phyloP scores from a whole-genome alignment of 2,329 filamentous ascomycete genomes.

The Aspergillus piperis region DNA sequence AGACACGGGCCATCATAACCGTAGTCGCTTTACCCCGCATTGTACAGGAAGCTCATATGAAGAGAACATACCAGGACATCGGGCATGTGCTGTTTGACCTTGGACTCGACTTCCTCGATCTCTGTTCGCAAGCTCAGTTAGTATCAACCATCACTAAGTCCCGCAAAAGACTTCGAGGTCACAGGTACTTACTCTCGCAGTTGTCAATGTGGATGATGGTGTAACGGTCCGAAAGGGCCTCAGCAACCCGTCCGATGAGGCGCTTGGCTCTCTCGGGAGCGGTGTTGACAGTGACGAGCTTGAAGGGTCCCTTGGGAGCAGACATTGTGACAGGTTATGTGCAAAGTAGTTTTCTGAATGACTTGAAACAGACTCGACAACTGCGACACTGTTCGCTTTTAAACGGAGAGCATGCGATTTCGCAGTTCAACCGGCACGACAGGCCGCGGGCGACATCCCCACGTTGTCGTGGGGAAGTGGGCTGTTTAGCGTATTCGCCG shows the following conservation, averaged over 20 bases:
- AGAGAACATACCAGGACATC: constrained; percentile 54
- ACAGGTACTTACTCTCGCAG: constrained; percentile 54
- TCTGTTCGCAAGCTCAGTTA: constrained; percentile 17
- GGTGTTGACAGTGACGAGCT: constrained; percentile 68
- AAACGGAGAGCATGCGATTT: constrained; percentile 5
- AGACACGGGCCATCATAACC: not conserved
- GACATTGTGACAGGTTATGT: constrained; percentile 21
- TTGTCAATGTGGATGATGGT: constrained; percentile 65
- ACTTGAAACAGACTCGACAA: not conserved
- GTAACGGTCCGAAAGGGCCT: constrained; percentile 64
- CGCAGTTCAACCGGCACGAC: constrained; percentile 2
- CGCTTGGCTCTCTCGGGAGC: constrained; percentile 65
- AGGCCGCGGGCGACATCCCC: constrained; percentile 19
- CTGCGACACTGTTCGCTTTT: constrained; percentile 3
- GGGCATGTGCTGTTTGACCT: constrained; percentile 55
- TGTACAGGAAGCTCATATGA: not conserved
- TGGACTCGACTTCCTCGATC: constrained; percentile 58
- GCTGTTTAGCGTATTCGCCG: constrained; percentile 6
- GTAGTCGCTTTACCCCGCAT: not conserved
- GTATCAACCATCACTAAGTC: constrained; percentile 8
- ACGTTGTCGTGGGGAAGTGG: constrained; percentile 18
- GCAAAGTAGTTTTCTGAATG: not conserved
- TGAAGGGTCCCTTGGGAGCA: constrained; percentile 58
- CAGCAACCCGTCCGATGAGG: constrained; percentile 62
- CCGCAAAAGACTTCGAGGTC: not conserved